These are phyloP conservation scores for Camellia sinensis DNA, from an alignment of 148 eudicot species.

Conservation along the genomic window DNA sequence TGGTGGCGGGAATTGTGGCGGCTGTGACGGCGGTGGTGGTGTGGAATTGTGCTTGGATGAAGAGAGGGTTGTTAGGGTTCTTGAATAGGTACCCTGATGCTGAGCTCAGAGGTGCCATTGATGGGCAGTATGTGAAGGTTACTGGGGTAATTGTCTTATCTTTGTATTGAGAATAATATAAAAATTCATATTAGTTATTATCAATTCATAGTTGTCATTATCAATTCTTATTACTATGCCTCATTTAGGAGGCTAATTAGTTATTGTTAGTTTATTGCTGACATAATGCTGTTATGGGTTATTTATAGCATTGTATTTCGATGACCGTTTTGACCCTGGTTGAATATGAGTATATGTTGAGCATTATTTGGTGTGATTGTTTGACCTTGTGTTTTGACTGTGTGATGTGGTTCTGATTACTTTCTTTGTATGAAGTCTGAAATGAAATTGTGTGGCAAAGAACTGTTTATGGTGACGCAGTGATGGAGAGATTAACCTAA, in stretches of 20 bases:
- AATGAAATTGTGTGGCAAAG: not conserved
- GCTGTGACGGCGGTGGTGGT: conserved; percentile 32
- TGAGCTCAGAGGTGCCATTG: conserved; percentile 83
- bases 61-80: conserved; percentile 52
- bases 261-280: not conserved
- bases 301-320: not conserved
- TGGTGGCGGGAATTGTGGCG: conserved; percentile 52
- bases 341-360: not conserved
- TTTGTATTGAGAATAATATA: too few species aligned
- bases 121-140: conserved; percentile 94
- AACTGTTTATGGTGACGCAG: not conserved
- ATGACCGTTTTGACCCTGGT: not conserved
- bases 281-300: too few species aligned
- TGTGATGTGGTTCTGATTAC: not conserved
- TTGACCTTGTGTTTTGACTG: not conserved
- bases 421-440: not conserved
- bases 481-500: not conserved
- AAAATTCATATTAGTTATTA: not conserved
- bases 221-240: too few species aligned
- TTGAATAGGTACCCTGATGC: conserved; percentile 58
- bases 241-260: too few species aligned
- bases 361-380: not conserved
- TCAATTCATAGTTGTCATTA: not conserved
- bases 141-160: conserved; percentile 73
- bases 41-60: conserved; percentile 69